These are phyloP conservation scores for Cyclanthera cordifolia DNA, from an alignment of 306 rosid species.

Conservation along the genomic window DNA sequence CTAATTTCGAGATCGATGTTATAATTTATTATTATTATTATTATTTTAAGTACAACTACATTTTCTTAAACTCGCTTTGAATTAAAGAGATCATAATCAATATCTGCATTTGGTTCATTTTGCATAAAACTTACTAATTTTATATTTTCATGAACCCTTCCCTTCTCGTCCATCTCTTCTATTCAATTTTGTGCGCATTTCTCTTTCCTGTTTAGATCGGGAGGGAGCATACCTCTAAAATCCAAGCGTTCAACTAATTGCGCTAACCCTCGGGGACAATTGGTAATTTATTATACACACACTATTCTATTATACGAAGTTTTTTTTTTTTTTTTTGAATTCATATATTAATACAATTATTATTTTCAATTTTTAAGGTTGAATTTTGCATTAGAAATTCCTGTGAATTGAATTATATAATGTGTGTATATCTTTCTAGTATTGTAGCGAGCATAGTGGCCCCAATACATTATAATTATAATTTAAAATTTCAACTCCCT, in stretches of 20 bases:
- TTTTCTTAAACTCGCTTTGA: too few relatives aligned
- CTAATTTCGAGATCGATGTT: too few relatives aligned
- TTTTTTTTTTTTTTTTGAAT: too few relatives aligned
- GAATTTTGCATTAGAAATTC: background rate
- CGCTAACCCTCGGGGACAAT: too few relatives aligned
- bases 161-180: background rate
- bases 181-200: background rate
- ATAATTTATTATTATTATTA: too few relatives aligned
- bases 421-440: background rate
- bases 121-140: too few relatives aligned
- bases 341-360: background rate
- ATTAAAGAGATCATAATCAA: too few relatives aligned
- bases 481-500: background rate
- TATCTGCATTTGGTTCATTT: too few relatives aligned
- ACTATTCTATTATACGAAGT: background rate
- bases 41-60: too few relatives aligned
- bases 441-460: background rate
- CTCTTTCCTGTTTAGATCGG: too few relatives aligned
- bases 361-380: background rate
- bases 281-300: background rate
- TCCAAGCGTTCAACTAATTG: too few relatives aligned
- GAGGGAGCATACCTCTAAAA: too few relatives aligned
- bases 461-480: background rate
- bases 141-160: slow-evolving; percentile 1
- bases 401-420: background rate